Evolutionary conservation across 352 stramenopile genomes (phyloP), one percentile per base, ranked within the genome.

Genomic region (Globisporangium spinosum): DNA sequence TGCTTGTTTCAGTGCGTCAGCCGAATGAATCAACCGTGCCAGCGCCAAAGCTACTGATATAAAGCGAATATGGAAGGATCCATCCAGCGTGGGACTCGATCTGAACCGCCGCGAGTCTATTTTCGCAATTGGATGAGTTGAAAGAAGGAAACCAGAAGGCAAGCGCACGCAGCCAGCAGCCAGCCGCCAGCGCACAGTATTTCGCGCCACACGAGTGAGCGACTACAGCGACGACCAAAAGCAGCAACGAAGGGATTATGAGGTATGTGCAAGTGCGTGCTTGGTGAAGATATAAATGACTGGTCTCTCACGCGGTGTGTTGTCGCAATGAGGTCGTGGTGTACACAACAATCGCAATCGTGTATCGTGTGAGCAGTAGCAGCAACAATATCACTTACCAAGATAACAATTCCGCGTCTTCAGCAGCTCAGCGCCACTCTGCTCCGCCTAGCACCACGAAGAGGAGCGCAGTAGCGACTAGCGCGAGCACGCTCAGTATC

Each of bases 291-390:
- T 9, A 20, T 7, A 20, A 4, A 47, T 20, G 12, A 5, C 6
- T 20, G 3, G 13, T n/a, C 38, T 20, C 38, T 47, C 6, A 47
- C 13, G 12, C 12, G 38, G 12, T 20, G 38, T n/a, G 13, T 25
- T 58, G 10, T 9, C 6, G 12, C 25, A 81, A 72, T 62, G 75
- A 81, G 34, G 70, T 78, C 54, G 71, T 81, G 20, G 71, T 81
- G 64, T 81, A 78, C 58, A 78, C 75, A 51, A 71, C 75, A 0
- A 68, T 81, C 59, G 72, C 75, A 10, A 62, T 75, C 45, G 75
- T 81, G 34, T 77, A 75, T n/a, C 38, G 38, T 55, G 69, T 27
- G 35, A 62, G 23, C 10, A 40, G 25, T 17, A 58, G 25, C 45
- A 65, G 27, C n/a, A 58, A 17, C 45, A 65, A 20, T 12, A 9